Base-by-base conservation (phyloP, 768 basidiomycete species). In the Lentinula sp. region DNA sequence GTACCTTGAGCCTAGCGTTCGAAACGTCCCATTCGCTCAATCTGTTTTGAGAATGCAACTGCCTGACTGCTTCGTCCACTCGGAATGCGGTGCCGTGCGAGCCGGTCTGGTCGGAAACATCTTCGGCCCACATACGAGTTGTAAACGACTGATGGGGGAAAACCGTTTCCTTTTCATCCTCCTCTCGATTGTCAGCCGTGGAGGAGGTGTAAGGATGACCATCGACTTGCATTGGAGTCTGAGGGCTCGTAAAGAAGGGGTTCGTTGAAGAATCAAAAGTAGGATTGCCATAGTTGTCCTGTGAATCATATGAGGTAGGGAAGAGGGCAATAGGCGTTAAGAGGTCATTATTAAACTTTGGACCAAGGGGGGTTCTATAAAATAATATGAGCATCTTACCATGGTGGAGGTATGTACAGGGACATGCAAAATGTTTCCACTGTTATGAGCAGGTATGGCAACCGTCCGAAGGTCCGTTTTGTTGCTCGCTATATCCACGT, bases 91-190 rank as follows among this genome's bases (percentile, higher is more conserved):
- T 61, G n/a, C 63, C 48, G 39, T 53, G 61, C 15, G 54, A 49
- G 59, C 66, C 64, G 2, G 72, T 73, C 62, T 75, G 70, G 55
- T 75, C 71, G 7, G 68, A 70, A 7, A 77, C 73, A 55, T 73
- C 73, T 64, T 82, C 77, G 13, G 75, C 81, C 82, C 82, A 83
- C 59, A 74, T 72, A 57, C 74, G 73, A 15, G 81, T 83, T 33
- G 72, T 66, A 28, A 66, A 54, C 33, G 67, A 65, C 68, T 67
- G 67, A 37, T 23, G 43, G 4, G 35, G 57, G 9, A 62, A 61
- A 10, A 41, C 20, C 41, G 37, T n/a, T 48, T 49, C 16, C 33
- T 8, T 39, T 35, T 23, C 49, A 45, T 37, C 42, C 45, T 50
- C 20, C 35, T 51, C 45, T 50, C 20, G 35, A 50, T 36, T 18